phyloP scores from a whole-genome alignment of 163 green algal genomes.

The Scenedesmus sp. region DNA sequence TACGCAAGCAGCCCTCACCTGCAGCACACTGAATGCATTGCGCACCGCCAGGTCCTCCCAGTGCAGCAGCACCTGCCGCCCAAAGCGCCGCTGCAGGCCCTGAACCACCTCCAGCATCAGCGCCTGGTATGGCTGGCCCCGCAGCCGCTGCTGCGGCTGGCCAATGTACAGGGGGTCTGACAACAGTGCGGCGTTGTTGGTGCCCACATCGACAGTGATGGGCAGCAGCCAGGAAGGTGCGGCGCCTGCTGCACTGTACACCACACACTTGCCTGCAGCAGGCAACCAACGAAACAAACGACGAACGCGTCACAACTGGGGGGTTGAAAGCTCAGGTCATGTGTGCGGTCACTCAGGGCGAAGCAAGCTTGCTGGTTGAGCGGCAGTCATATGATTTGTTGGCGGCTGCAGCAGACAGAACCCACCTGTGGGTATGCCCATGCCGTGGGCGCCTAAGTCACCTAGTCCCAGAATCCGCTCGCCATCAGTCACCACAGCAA shows the following conservation, averaged over 20 bases:
- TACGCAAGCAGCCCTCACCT: conserved; percentile 3
- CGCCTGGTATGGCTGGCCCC: conserved; percentile 30
- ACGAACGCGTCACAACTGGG: too few species aligned
- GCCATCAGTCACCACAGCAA: conserved; percentile 82
- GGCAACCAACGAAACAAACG: too few species aligned
- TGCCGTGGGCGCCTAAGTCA: conserved; percentile 85
- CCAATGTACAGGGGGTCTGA: conserved; percentile 78
- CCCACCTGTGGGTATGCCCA: conserved; percentile 74
- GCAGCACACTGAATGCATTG: conserved; percentile 68
- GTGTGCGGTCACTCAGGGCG: too few species aligned
- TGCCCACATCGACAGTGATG: conserved; percentile 80
- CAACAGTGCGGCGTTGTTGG: conserved; percentile 69
- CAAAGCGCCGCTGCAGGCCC: conserved; percentile 52
- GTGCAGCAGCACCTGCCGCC: conserved; percentile 62
- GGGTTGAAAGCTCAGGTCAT: too few species aligned
- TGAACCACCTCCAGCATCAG: conserved; percentile 54
- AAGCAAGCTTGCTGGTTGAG: background rate
- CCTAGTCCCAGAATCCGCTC: conserved; percentile 82
- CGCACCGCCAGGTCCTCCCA: conserved; percentile 70
- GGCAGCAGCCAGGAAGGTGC: conserved; percentile 73
- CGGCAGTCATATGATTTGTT: background rate
- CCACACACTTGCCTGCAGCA: conserved; percentile 46
- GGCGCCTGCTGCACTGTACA: conserved; percentile 74
- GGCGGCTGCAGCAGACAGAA: background rate
- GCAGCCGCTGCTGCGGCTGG: conserved; percentile 48